Evolutionary conservation across 2,329 filamentous ascomycete species (phyloP), one percentile per base, ranked within the genome.

Genomic region (Ceratocystis papillata): DNA sequence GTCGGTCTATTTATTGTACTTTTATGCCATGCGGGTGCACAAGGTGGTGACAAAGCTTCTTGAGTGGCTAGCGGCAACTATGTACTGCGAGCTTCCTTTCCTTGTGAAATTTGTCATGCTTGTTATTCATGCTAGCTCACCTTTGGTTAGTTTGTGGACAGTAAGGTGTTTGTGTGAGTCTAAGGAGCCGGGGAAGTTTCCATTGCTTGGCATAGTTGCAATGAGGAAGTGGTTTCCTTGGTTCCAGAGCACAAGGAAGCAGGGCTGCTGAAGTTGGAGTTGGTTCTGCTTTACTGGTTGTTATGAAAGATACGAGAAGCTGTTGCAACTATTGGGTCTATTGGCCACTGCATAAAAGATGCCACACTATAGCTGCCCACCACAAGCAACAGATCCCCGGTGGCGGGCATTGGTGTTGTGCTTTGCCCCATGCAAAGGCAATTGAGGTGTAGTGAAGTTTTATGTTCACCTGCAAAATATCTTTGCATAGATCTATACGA

Each of bases 21-120:
- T 50, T 50, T 50, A 50, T 50, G 20, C 48, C 48, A 50, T 8
- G 48, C 48, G 22, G 48, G 48, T 50, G 48, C n/a, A 50, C 48
- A 50, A 5, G n/a, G 7, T 20, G 48, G 48, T 22, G 22, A 22
- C 7, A 22, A 50, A 50, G 20, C 48, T 22, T 22, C 22, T 25
- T 22, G 8, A 5, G 20, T 12, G n/a, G 22, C 20, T 41, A 20
- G n/a, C 48, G 12, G 48, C 48, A 22, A 22, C n/a, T n/a, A 20
- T 6, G n/a, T 50, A 50, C 20, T 22, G n/a, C n/a, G 15, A 22
- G n/a, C 8, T 50, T 25, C 2, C 7, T 12, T 50, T 50, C 48
- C 20, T 22, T 50, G 7, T n/a, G 12, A 15, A 41, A 41, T 41
- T 50, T 50, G 48, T 50, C 48, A 50, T 25, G 17, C 22, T 20